Conservation (phyloP, 192 early-diverging fungal species). For the Umbelopsis sp. region DNA sequence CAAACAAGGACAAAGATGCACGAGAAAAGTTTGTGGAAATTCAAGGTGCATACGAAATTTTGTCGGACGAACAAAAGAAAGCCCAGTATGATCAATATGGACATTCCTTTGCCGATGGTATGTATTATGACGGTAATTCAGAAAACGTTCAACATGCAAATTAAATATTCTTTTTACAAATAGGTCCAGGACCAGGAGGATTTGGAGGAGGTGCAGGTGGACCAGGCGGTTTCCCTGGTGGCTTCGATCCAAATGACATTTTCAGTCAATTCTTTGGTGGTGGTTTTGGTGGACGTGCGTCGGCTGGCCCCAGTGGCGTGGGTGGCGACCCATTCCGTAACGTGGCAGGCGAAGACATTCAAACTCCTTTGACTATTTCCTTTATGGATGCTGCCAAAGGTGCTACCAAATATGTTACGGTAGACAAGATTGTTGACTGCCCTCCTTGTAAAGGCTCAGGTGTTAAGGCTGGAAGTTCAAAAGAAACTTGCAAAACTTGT, state of each 20-base stretch:
- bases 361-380: constrained; percentile 64
- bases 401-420: constrained; percentile 61
- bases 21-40: constrained; percentile 98
- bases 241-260: constrained; percentile 54
- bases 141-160: neutral
- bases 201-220: constrained; percentile 50
- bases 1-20: constrained; percentile 89
- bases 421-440: constrained; percentile 73
- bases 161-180: neutral
- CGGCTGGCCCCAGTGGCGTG: constrained; percentile 41
- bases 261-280: constrained; percentile 39
- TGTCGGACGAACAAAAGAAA: constrained; percentile 92
- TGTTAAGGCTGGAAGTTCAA: constrained; percentile 73
- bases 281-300: constrained; percentile 40
- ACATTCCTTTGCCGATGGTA: constrained; percentile 32
- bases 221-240: constrained; percentile 59
- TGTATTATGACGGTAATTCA: neutral
- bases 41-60: constrained; percentile 95
- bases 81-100: constrained; percentile 93
- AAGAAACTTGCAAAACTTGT: constrained; percentile 73
- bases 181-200: constrained; percentile 4
- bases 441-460: constrained; percentile 81
- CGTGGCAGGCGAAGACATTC: constrained; percentile 64
- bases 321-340: constrained; percentile 21
- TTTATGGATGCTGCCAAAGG: constrained; percentile 96